Base-by-base conservation (phyloP, 352 stramenopile species). In the Globisporangium nagaii region DNA sequence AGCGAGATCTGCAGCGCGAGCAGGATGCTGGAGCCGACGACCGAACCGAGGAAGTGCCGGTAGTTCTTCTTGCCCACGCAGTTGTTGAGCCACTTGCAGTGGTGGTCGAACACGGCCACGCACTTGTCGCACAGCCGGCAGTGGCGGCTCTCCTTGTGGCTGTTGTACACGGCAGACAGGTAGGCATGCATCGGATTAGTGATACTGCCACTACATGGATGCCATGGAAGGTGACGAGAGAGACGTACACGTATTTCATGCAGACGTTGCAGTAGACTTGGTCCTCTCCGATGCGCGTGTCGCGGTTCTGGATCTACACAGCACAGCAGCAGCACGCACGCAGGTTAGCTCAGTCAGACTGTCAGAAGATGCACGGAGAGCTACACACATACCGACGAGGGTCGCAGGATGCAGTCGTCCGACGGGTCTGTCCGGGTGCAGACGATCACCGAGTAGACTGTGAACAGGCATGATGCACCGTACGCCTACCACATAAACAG, bases 61-160 rank as follows among this genome's bases (percentile, higher is more conserved):
- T 93, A 94, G 66, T 94, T 94, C 55, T 94, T 90, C 52, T 74
- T 76, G 43, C 94, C 93, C 11, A 98, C 82, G 63, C 95, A 98
- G 51, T 97, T 98, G 68, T 98, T 98, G 25, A 98, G 84, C 94
- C 90, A 97, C 59, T 97, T 97, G 77, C 95, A 98, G 75, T 98
- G 95, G 75, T 98, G 95, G 67, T 98, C 95, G 68, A 98, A 98
- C 30, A 91, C 76, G 40, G 84, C 78, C 17, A 98, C 93, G 64
- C 95, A 98, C 59, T 98, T 98, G 58, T 98, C 90, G 56, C 95
- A 98, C 42, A 98, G 88, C 19, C 95, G 93, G 66, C 95, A 98
- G 60, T 98, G 95, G 56, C 82, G 76, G 50, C 79, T 92, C 51
- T 91, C 68, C 53, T 93, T 88, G 64, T 93, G 84, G 17, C 82